Evolutionary conservation across 192 early-diverging fungal species (phyloP), one percentile per base, ranked within the genome.

Genomic region (Radiomyces spectabilis): DNA sequence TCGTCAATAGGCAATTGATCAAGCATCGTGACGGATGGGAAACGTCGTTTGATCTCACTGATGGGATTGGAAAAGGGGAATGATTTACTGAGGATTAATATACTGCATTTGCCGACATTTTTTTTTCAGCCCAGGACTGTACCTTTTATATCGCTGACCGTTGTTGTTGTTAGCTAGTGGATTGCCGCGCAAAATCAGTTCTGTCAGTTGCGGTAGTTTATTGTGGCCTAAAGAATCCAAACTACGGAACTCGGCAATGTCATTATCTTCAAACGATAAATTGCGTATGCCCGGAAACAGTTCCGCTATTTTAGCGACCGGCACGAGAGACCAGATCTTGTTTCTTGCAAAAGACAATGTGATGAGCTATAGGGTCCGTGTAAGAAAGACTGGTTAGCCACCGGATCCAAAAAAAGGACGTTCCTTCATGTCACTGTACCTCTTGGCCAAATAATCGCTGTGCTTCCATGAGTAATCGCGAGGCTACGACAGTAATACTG

Each of bases 181-280:
- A 31, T 77, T 77, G 26, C 59, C 75, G 5, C 39, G 8, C 2
- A 77, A 53, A 7, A 77, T 52, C 0, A 77, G 46, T 53, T 77
- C 75, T 18, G 41, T 34, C 3, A 74, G 37, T 1, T 53, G 47
- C 1, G 50, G 47, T 12, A 77, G 47, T 34, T 70, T 65, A 27
- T 41, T 41, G 18, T 46, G 43, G 0, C 52, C 48, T 21, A 77
- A 37, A 32, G 41, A 39, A 37, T 71, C 72, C 18, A 77, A 37
- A 40, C 62, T 59, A 15, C 32, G 60, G 44, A 46, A 63, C 8
- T 52, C 50, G 0, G 26, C 16, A 35, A 77, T 73, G 8, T 65
- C 46, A 31, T 77, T 77, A n/a, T 69, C 66, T 42, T 61, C 52
- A 7, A 77, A 38, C 1, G 75, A 77, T 0, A 77, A 41, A n/a